Percentiles rank a stretch among this genome's conserved stretches.
phyloP scores from a whole-genome alignment of 2,329 filamentous ascomycete genomes.

The Alternaria panax region DNA sequence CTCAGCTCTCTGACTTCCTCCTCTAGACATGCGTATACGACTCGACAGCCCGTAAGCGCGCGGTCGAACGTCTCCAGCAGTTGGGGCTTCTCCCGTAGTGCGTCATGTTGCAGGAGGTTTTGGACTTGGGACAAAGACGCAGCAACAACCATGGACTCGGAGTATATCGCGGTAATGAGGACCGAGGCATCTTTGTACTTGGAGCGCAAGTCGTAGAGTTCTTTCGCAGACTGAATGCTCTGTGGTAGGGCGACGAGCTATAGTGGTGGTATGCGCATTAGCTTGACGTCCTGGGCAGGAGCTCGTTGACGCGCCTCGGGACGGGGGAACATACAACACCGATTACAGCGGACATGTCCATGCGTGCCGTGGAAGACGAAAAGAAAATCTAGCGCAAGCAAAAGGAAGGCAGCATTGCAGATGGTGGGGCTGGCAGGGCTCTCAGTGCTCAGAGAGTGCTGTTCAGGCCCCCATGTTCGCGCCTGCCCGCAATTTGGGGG shows the following conservation, averaged over 20 bases:
- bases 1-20: conserved; percentile 40
- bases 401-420: neutral
- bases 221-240: conserved; percentile 41
- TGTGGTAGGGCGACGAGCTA: conserved; percentile 35
- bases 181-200: conserved; percentile 42
- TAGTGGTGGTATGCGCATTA: conserved; percentile 3
- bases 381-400: neutral
- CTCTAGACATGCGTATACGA: conserved; percentile 44
- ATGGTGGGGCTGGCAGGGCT: neutral
- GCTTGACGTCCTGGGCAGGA: conserved; percentile 5
- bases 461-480: neutral
- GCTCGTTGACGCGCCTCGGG: neutral
- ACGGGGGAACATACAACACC: conserved; percentile 14
- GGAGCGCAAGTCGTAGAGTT: conserved; percentile 39
- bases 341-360: conserved; percentile 16
- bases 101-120: conserved; percentile 36
- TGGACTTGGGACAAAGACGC: conserved; percentile 45
- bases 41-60: conserved; percentile 43
- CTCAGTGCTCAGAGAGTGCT: neutral
- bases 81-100: conserved; percentile 38
- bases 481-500: neutral
- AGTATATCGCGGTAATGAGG: conserved; percentile 44
- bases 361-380: neutral
- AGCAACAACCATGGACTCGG: conserved; percentile 45
- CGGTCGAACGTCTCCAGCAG: conserved; percentile 42